Evolutionary conservation across 192 early-diverging fungal genomes (phyloP), one percentile per base, ranked within the genome.

Genomic region (Coemansia pectinata): DNA sequence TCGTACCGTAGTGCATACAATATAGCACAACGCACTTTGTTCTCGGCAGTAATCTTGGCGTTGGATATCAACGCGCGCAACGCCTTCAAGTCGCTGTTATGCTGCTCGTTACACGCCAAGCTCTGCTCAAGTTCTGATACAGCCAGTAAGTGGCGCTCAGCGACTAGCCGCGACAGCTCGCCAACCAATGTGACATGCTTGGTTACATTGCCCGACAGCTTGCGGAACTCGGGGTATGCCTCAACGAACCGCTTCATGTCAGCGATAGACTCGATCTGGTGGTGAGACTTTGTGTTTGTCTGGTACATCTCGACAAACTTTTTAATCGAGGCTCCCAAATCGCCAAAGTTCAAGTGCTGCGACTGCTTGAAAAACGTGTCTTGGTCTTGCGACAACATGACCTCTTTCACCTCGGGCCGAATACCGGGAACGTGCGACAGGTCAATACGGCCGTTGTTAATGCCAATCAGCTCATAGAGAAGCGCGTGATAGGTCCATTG

Each of bases 401-500:
- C 92, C 88, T 98, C 94, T 88, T 91, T 93, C 40, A 94, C 70
- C 71, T 99, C 97, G 1, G 88, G 86, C 8, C 90, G 84, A 40
- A 94, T 88, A 10, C 86, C 90, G 5, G 95, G 91, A 9, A 98
- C 88, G n/a, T 85, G 70, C 4, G 93, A 91, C 70, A 99, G 85
- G 73, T 98, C 95, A 1, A 99, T 94, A 36, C 95, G 84, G 34
- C 95, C 95, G 72, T 98, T 97, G 53, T 80, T 84, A 48, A 99
- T 95, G 0, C 97, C 97, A 57, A 98, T 87, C 61, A 96, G 81
- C 66, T 98, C 97, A 77, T 99, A 94, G 8, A 98, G 92, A 92
- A 99, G 95, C 4, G 97, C 96, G 70, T 99, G 96, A 71, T 99
- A 99, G 5, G 96, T 99, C 97, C 97, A 99, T 72, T 97, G 97